A percentile compares a stretch with the other conserved stretches of the same genome.
phyloP scores from a whole-genome alignment of 2,329 filamentous ascomycete genomes.

The Monosporascus cannonballus region DNA sequence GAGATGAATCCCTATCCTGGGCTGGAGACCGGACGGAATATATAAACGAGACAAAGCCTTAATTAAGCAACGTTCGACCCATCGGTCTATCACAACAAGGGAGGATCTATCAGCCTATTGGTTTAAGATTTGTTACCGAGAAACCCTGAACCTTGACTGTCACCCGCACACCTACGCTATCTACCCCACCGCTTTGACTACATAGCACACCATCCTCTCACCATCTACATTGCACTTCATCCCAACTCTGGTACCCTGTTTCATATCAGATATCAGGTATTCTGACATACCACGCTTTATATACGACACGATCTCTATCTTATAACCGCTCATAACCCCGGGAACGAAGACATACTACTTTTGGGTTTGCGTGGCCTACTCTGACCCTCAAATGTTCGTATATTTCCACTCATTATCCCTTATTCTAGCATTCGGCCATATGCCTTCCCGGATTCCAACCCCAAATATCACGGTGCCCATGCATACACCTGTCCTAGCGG shows the following conservation, averaged over 20 bases:
- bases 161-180: constrained; percentile 12
- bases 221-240: neutral
- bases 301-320: neutral
- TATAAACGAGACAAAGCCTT: constrained; percentile 22
- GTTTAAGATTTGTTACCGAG: neutral
- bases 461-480: neutral
- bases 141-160: constrained; percentile 12
- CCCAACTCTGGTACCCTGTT: neutral
- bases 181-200: constrained; percentile 13
- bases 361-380: neutral
- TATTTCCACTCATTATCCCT: constrained; percentile 1
- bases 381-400: neutral
- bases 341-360: neutral
- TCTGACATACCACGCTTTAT: neutral
- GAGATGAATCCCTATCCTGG: constrained; percentile 1
- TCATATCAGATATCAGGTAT: neutral
- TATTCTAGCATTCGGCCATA: neutral
- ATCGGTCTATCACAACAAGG: constrained; percentile 6
- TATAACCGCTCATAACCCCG: neutral
- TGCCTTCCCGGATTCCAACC: neutral
- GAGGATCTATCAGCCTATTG: constrained; percentile 6
- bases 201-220: constrained; percentile 3
- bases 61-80: constrained; percentile 10
- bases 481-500: neutral
- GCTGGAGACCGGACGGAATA: constrained; percentile 3